Base-by-base conservation (phyloP, 257 asterid species). In the Lycium ferocissimum region DNA sequence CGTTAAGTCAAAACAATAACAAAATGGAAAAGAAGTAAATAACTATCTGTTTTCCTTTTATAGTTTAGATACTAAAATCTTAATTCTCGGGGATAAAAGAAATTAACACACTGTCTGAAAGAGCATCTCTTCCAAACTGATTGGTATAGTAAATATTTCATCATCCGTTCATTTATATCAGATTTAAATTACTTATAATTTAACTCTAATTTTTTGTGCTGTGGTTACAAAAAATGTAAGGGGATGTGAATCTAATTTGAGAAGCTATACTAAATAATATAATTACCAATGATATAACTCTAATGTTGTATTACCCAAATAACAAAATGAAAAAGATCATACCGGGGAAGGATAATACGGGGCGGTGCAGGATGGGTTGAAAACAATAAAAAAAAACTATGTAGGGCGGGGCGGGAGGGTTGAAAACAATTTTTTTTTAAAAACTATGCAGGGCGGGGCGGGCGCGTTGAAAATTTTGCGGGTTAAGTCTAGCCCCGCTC, bases 61-160 rank as follows among this genome's bases (percentile, higher is more conserved):
- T 66, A 66, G 73, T 66, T 66, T 66, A 33, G 73, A 66, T 65
- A 65, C 73, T 66, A 12, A 66, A 33, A 66, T 66, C 6, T 14
- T 26, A 66, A 66, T 33, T 66, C 73, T 66, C 73, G 12, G 45
- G 73, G 73, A 66, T 65, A 40, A 63, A 33, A 33, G 35, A 13
- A 26, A 11, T 7, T 17, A 57, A 5, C n/a, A 65, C 73, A 26
- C 45, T 66, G 17, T 66, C 33, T 66, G 73, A 66, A 66, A 66
- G 73, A 66, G 45, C 4, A 66, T 12, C 45, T 66, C 43, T 65
- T 65, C 72, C 33, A 12, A 33, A 65, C 72, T 33, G 72, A 65
- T 65, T 13, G n/a, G 43, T 33, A 33, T 65, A 26, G n/a, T 13
- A 33, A 14, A 65, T 12, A 43, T 65, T 65, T 65, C 45, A 65